These are phyloP conservation scores for Tuber microsphaerosporum DNA, from an alignment of 495 filamentous ascomycete genomes.

Conservation along the genomic window DNA sequence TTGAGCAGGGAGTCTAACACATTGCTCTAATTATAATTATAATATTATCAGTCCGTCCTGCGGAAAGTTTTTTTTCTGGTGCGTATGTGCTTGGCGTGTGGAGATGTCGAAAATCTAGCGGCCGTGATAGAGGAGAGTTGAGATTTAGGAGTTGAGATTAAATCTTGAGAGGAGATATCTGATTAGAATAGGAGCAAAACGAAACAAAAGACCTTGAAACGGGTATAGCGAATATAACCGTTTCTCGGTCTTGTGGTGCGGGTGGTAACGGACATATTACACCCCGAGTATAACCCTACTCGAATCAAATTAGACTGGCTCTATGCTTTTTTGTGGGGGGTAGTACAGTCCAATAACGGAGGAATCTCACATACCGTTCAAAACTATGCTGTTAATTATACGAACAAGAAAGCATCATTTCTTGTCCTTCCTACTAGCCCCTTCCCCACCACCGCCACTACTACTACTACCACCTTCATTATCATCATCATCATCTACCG, in stretches of 20 bases:
- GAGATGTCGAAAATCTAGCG: not conserved
- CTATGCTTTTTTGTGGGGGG: not conserved
- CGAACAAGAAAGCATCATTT: not conserved
- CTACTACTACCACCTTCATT: not conserved
- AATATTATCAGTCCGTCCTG: not conserved
- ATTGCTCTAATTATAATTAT: conserved; percentile 4
- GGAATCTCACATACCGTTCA: not conserved
- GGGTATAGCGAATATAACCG: not conserved
- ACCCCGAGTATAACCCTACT: not conserved
- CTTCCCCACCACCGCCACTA: not conserved
- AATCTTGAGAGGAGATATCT: not conserved
- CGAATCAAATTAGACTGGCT: not conserved
- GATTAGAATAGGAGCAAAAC: not conserved
- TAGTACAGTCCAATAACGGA: not conserved
- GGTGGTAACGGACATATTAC: not conserved
- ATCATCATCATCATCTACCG: not conserved
- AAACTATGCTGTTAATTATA: not conserved
- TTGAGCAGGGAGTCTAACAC: not conserved
- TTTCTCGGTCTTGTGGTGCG: not conserved
- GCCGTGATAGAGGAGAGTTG: not conserved
- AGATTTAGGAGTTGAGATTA: not conserved
- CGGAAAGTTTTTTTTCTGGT: not conserved
- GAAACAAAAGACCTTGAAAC: not conserved
- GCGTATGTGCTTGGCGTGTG: not conserved
- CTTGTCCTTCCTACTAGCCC: not conserved